Conservation (phyloP, 1,139 yeast species). For the Scheffersomyces cryptocercus region DNA sequence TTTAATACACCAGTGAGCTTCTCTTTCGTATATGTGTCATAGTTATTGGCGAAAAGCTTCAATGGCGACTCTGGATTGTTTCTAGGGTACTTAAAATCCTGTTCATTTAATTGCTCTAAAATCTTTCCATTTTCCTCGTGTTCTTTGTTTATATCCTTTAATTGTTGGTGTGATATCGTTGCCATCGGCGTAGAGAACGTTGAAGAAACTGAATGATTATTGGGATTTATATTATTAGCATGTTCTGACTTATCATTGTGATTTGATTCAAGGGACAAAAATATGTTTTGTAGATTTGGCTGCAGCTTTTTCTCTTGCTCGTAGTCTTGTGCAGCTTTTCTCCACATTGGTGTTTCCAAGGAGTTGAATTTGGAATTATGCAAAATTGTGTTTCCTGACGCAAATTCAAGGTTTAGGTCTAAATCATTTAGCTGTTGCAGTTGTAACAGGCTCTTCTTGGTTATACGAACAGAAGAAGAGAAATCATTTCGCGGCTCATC, state of each 20-base stretch:
- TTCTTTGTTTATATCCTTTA: constrained; percentile 2
- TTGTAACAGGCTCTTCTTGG: constrained; percentile 12
- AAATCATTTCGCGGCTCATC: constrained; percentile 18
- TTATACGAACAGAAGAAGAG: constrained; percentile 33
- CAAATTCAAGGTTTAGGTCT: constrained; percentile 22
- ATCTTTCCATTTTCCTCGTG: background rate
- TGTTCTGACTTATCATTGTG: constrained; percentile 8
- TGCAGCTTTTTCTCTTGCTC: constrained; percentile 27
- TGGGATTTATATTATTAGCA: constrained; percentile 3
- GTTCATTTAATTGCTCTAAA: constrained; percentile 9
- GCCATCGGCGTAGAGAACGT: constrained; percentile 38
- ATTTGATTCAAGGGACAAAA: constrained; percentile 20
- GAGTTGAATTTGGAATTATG: constrained; percentile 28
- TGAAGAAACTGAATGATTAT: constrained; percentile 32
- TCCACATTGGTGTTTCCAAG: constrained; percentile 41
- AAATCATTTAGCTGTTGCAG: constrained; percentile 8
- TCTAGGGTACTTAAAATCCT: constrained; percentile 16
- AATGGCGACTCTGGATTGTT: constrained; percentile 37
- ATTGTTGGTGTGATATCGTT: constrained; percentile 16
- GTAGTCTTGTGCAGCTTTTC: constrained; percentile 30
- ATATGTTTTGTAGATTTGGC: constrained; percentile 36
- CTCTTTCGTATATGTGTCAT: constrained; percentile 45
- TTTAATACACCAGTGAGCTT: constrained; percentile 33
- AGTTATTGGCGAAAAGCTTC: constrained; percentile 38
- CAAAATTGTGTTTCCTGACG: constrained; percentile 36